Evolutionary conservation across 2,329 filamentous ascomycete genomes (phyloP), one percentile per base, ranked within the genome.

Genomic region (Fusarium torulosum): DNA sequence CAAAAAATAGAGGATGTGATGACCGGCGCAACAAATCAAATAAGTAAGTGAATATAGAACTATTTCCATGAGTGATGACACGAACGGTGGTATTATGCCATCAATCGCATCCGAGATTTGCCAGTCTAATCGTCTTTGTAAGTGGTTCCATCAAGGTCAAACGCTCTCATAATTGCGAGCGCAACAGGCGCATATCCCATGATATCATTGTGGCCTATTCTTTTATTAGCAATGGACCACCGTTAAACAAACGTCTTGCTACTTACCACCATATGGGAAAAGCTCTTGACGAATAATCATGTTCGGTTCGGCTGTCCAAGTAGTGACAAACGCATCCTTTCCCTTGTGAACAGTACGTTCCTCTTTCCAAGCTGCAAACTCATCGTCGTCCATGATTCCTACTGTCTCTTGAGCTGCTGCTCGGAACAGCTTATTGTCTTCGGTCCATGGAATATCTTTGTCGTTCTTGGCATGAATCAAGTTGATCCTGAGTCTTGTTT

Each of bases 381-480:
- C 75, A 7, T 73, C 75, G 4, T 79, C 76, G 29, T 78, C 77
- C 10, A 80, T 51, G 1, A 72, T 72, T 7, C 76, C 76, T 4
- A 81, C 75, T 3, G 83, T 82, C 43, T 86, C 85, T 53, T 83
- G 84, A 3, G 86, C 86, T 0, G 89, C 86, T 1, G 85, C 83
- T 29, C 80, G 80, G 74, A 92, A 93, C 2, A 92, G 78, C 67
- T 82, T 83, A 70, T 90, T 85, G 42, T 89, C 88, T 73, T 94
- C 89, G 2, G 81, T 84, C 80, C 88, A 95, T 0, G 92, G 89
- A 61, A 98, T 97, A 71, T 97, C 93, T 59, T 82, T 81, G 75
- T 98, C 95, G 73, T 97, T 88, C 53, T 86, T 85, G 17, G 94
- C 92, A 72, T 97, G 95, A 4, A 98, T 80, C 41, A 97, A 81